A percentile compares a stretch with the other conserved stretches of the same genome.
These are phyloP conservation scores for Penicillium sp. DNA, from an alignment of 2,329 filamentous ascomycete species.

Conservation along the genomic window DNA sequence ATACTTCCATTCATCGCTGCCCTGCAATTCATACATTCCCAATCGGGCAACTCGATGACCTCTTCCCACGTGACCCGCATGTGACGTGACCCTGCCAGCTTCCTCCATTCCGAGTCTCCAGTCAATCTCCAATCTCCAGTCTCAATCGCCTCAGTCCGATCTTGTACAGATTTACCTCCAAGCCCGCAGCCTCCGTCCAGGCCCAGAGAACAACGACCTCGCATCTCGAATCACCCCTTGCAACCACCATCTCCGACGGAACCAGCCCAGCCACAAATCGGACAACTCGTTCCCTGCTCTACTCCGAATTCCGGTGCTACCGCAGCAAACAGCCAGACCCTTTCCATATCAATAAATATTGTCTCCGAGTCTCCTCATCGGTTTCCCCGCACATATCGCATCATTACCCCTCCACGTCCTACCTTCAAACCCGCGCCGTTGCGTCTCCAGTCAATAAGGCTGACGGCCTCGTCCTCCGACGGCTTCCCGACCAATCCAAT, in stretches of 20 bases:
- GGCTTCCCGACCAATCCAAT: conserved; percentile 13
- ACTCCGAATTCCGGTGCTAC: background rate
- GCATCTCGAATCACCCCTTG: background rate
- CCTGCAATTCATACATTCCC: background rate
- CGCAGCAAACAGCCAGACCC: background rate
- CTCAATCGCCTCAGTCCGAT: background rate
- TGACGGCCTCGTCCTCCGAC: conserved; percentile 24
- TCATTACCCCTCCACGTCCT: conserved; percentile 1
- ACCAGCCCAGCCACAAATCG: background rate
- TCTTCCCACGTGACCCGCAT: conserved; percentile 1
- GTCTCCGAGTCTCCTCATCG: background rate
- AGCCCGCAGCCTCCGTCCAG: background rate
- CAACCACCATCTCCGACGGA: background rate
- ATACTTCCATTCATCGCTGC: background rate
- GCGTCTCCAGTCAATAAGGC: conserved; percentile 17
- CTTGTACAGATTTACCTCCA: background rate
- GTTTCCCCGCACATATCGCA: no score
- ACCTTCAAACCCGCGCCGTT: background rate
- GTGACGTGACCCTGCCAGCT: background rate
- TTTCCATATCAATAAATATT: no score
- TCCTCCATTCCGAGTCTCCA: background rate
- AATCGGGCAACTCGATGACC: background rate
- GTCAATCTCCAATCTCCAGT: background rate
- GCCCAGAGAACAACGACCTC: background rate
- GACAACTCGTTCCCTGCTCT: background rate